Evolutionary conservation across 2,329 filamentous ascomycete genomes (phyloP).

Genomic region (Trichoderma koningiopsis): DNA sequence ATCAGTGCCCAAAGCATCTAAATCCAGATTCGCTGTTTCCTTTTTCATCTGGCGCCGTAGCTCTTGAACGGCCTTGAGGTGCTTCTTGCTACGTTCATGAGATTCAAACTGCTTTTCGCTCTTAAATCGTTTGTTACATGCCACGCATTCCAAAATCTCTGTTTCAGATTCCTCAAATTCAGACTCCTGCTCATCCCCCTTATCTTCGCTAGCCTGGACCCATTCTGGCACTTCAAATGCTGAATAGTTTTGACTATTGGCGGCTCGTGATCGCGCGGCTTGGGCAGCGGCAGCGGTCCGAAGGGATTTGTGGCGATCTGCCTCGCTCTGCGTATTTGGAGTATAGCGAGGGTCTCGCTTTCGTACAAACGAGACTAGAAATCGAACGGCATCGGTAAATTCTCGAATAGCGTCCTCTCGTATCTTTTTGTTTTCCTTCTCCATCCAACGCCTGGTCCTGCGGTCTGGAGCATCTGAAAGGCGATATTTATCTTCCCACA

Average conservation of each 20-base stretch:
- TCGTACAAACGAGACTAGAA: slow-evolving; percentile 82
- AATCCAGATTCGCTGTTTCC: slow-evolving; percentile 67
- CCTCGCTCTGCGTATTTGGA: slow-evolving; percentile 74
- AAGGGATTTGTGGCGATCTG: slow-evolving; percentile 75
- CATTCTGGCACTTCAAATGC: slow-evolving; percentile 71
- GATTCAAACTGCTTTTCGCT: slow-evolving; percentile 89
- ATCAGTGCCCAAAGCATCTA: slow-evolving; percentile 36
- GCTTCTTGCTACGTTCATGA: slow-evolving; percentile 97
- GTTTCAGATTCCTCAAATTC: slow-evolving; percentile 57
- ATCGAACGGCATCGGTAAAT: slow-evolving; percentile 89
- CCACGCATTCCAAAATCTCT: slow-evolving; percentile 71
- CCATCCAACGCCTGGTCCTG: slow-evolving; percentile 78
- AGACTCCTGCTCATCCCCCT: slow-evolving; percentile 63
- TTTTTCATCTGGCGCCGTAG: slow-evolving; percentile 80
- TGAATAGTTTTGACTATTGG: slow-evolving; percentile 73
- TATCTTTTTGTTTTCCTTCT: slow-evolving; percentile 88
- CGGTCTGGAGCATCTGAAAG: slow-evolving; percentile 86
- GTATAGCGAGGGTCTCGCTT: slow-evolving; percentile 89
- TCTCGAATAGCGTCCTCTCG: slow-evolving; percentile 82
- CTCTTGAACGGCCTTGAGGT: slow-evolving; percentile 81
- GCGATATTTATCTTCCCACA: slow-evolving; percentile 86
- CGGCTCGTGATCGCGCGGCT: slow-evolving; percentile 78
- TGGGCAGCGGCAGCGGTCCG: slow-evolving; percentile 81
- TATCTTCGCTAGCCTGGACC: slow-evolving; percentile 63
- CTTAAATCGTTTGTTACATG: slow-evolving; percentile 80